A percentile compares a stretch with the other conserved stretches of the same genome.
Conservation (phyloP, 2,329 filamentous ascomycete species). For the Cordyceps pruinosa region DNA sequence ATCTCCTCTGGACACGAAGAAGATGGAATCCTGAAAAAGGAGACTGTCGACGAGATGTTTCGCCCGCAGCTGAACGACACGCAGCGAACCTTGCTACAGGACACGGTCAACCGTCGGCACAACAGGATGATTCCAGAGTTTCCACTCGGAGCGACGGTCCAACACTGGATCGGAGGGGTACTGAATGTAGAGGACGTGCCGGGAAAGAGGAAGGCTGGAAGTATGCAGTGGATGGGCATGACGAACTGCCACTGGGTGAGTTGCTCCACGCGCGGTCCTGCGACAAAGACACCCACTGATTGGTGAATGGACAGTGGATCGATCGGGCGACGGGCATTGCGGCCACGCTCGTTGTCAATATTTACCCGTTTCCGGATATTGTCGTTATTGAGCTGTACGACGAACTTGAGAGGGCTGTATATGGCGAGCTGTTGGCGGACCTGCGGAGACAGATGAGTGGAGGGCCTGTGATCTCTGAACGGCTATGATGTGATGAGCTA, state of each 20-base stretch:
- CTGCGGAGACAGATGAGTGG: too few relatives aligned
- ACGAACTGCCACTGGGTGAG: constrained; percentile 38
- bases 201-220: constrained; percentile 34
- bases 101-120: constrained; percentile 19
- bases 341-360: constrained; percentile 31
- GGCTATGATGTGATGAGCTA: too few relatives aligned
- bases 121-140: constrained; percentile 31
- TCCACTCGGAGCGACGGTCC: constrained; percentile 22
- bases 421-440: constrained; percentile 20
- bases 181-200: constrained; percentile 33
- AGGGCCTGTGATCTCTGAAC: too few relatives aligned
- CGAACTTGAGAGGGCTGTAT: constrained; percentile 34
- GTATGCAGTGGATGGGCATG: constrained; percentile 38
- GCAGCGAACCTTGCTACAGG: too few relatives aligned
- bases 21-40: constrained; percentile 18
- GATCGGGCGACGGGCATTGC: constrained; percentile 33
- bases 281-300: too few relatives aligned
- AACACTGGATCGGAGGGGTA: constrained; percentile 33
- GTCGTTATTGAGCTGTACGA: constrained; percentile 30
- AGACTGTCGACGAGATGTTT: constrained; percentile 23
- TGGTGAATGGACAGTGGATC: constrained; percentile 29
- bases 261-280: too few relatives aligned
- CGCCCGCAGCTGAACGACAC: constrained; percentile 26
- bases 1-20: too few relatives aligned
- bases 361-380: constrained; percentile 32